Conservation (phyloP, 2,329 filamentous ascomycete genomes). For the Allantophomopsis cytisporea region DNA sequence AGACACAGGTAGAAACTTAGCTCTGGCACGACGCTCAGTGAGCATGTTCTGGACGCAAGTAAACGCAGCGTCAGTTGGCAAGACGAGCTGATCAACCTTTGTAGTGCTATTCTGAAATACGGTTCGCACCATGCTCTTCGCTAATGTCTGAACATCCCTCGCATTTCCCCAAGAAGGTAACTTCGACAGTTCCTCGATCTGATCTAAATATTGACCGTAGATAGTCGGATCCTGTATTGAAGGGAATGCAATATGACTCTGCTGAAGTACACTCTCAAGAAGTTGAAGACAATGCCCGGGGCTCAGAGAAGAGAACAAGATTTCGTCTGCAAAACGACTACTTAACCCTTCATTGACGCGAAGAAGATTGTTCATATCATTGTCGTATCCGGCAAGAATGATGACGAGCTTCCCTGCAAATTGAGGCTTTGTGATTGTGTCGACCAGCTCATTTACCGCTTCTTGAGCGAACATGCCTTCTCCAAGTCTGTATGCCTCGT, state of each 20-base stretch:
- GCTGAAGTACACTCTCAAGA: constrained; percentile 20
- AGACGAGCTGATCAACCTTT: constrained; percentile 6
- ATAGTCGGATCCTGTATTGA: constrained; percentile 13
- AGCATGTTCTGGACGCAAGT: constrained; percentile 13
- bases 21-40: constrained; percentile 6
- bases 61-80: constrained; percentile 8
- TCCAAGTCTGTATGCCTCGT: constrained; percentile 41
- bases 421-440: constrained; percentile 28
- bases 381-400: constrained; percentile 42
- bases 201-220: constrained; percentile 7
- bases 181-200: constrained; percentile 21
- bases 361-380: constrained; percentile 38
- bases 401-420: constrained; percentile 36
- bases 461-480: constrained; percentile 37
- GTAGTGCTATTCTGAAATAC: constrained; percentile 9
- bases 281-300: constrained; percentile 22
- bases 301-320: constrained; percentile 26
- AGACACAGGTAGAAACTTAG: not conserved
- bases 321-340: constrained; percentile 37
- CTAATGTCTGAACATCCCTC: constrained; percentile 33
- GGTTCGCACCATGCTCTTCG: constrained; percentile 26
- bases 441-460: constrained; percentile 60
- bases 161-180: constrained; percentile 35
- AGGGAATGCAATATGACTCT: constrained; percentile 13
- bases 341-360: constrained; percentile 35